phyloP scores from a whole-genome alignment of 441 rosid species.

The Metrosideros polymorpha region DNA sequence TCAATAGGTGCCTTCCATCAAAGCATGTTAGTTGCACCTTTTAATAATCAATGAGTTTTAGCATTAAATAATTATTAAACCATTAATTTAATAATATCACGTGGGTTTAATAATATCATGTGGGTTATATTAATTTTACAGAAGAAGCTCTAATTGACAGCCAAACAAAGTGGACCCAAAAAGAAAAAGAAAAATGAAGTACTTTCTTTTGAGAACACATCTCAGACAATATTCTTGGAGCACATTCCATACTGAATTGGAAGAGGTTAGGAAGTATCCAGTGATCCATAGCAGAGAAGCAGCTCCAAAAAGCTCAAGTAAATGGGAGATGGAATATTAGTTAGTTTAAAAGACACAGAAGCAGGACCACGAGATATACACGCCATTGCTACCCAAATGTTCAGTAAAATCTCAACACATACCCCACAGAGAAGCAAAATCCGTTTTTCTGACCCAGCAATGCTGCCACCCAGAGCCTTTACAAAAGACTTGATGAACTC shows the following conservation, averaged over 20 bases:
- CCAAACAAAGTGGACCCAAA: background rate
- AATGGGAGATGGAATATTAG: too few relatives aligned
- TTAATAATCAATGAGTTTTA: too few relatives aligned
- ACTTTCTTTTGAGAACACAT: background rate
- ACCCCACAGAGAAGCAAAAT: conserved; percentile 86
- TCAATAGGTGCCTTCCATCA: too few relatives aligned
- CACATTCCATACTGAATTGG: background rate
- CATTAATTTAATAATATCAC: too few relatives aligned
- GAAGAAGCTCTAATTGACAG: too few relatives aligned
- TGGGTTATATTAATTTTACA: too few relatives aligned
- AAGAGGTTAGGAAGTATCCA: background rate
- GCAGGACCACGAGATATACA: background rate
- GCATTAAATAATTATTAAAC: too few relatives aligned
- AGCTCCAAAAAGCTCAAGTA: too few relatives aligned
- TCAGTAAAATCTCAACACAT: conserved; percentile 10
- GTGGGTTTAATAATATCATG: too few relatives aligned
- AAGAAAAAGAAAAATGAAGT: background rate
- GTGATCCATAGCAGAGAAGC: background rate
- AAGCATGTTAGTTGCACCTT: too few relatives aligned
- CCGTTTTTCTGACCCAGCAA: conserved; percentile 37
- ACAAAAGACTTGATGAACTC: conserved; percentile 50
- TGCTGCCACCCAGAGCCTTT: conserved; percentile 56
- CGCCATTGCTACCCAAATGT: background rate
- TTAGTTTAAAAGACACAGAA: too few relatives aligned
- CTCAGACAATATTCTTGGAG: background rate